Conservation (phyloP, 805 yeast genomes). For the Blastobotrys americana region DNA sequence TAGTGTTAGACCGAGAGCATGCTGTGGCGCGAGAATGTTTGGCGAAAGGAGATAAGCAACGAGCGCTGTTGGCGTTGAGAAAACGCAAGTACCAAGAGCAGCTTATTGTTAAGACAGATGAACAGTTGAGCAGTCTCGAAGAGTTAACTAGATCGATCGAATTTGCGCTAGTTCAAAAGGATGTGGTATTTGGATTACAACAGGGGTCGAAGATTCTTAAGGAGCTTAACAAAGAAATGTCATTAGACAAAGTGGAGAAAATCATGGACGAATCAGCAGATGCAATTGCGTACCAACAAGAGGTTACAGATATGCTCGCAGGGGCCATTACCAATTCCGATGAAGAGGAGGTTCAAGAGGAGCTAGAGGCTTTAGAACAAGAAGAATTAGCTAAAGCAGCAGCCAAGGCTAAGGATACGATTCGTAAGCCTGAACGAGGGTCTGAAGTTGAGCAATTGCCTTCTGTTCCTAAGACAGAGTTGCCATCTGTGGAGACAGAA, state of each 20-base stretch:
- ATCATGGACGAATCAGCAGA: conserved; percentile 80
- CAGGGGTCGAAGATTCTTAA: conserved; percentile 75
- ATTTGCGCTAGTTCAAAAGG: conserved; percentile 81
- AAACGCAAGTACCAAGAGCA: conserved; percentile 77
- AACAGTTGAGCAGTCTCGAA: conserved; percentile 74
- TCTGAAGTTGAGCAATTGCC: conserved; percentile 6
- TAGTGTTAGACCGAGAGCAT: conserved; percentile 54
- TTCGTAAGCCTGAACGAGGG: conserved; percentile 9
- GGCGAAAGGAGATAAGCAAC: conserved; percentile 43
- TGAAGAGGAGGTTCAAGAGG: conserved; percentile 30
- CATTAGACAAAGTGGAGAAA: conserved; percentile 67
- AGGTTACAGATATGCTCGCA: conserved; percentile 33
- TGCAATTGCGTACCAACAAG: conserved; percentile 68
- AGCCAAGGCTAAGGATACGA: background rate
- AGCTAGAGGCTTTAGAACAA: conserved; percentile 24
- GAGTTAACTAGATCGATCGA: conserved; percentile 56
- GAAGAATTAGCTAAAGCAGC: conserved; percentile 16
- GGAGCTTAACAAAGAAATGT: conserved; percentile 71
- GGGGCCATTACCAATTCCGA: conserved; percentile 32
- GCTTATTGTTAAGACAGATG: conserved; percentile 60
- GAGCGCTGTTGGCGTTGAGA: conserved; percentile 64
- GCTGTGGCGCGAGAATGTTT: conserved; percentile 52
- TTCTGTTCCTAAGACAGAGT: conserved; percentile 3
- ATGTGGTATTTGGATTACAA: conserved; percentile 69
- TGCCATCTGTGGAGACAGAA: conserved; percentile 2